A percentile compares a stretch with the other conserved stretches of the same genome.
phyloP scores from a whole-genome alignment of 2,329 filamentous ascomycete genomes.

The Westerdykella aurantiaca region DNA sequence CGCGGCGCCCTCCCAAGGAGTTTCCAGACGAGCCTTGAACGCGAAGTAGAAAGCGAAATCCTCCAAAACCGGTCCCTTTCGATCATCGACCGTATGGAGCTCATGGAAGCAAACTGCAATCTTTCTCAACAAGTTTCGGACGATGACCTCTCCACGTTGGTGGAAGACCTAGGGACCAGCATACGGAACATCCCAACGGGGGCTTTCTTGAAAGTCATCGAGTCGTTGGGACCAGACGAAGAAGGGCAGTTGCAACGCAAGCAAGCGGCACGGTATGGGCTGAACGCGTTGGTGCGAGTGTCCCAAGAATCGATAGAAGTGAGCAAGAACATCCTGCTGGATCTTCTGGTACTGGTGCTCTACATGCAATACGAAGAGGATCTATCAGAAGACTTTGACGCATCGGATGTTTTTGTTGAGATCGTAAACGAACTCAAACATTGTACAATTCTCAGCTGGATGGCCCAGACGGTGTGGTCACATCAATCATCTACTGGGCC shows the following conservation, averaged over 20 bases:
- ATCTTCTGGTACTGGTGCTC: constrained; percentile 73
- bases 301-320: constrained; percentile 72
- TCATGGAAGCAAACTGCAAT: constrained; percentile 71
- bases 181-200: constrained; percentile 44
- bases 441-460: constrained; percentile 31
- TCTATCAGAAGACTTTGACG: constrained; percentile 61
- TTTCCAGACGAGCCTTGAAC: constrained; percentile 61
- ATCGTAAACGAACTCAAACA: constrained; percentile 47
- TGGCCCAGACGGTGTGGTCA: constrained; percentile 31
- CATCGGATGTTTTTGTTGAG: constrained; percentile 56
- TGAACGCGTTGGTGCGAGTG: constrained; percentile 66
- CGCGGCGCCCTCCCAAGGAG: constrained; percentile 64
- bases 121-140: constrained; percentile 77
- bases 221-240: constrained; percentile 42
- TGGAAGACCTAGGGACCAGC: constrained; percentile 58
- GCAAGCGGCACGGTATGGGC: constrained; percentile 67
- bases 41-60: constrained; percentile 65
- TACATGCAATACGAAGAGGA: constrained; percentile 78
- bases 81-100: constrained; percentile 63
- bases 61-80: constrained; percentile 61
- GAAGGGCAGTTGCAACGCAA: constrained; percentile 36
- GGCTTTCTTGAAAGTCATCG: constrained; percentile 48
- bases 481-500: constrained; percentile 25
- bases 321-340: constrained; percentile 69
- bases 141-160: constrained; percentile 53